Percentiles rank a stretch among this genome's conserved stretches.
These are phyloP conservation scores for Rhynchosporium agropyri DNA, from an alignment of 2,329 filamentous ascomycete genomes.

Conservation along the genomic window DNA sequence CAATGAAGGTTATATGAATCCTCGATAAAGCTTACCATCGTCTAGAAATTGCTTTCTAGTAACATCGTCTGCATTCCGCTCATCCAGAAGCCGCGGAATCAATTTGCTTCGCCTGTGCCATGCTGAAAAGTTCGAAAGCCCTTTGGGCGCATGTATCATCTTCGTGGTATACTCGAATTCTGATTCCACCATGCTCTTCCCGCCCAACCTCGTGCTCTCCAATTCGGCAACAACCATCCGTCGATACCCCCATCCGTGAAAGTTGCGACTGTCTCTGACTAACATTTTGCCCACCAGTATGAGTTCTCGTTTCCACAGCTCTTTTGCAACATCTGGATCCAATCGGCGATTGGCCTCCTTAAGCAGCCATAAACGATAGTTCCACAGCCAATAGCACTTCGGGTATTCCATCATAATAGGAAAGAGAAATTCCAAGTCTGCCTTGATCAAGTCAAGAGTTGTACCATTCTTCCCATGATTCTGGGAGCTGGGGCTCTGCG, in stretches of 20 bases:
- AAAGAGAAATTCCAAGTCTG: constrained; percentile 81
- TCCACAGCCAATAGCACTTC: constrained; percentile 99
- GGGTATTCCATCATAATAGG: constrained; percentile 83
- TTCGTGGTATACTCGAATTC: constrained; percentile 90
- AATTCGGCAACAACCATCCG: constrained; percentile 76
- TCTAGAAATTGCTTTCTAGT: constrained; percentile 72
- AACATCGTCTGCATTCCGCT: constrained; percentile 65
- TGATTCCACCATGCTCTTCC: constrained; percentile 68
- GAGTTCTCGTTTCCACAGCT: constrained; percentile 84
- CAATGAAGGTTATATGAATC: background rate
- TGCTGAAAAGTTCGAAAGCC: constrained; percentile 90
- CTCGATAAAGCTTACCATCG: constrained; percentile 52
- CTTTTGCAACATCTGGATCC: constrained; percentile 55
- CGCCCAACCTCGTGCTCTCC: constrained; percentile 59
- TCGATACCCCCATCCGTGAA: constrained; percentile 95
- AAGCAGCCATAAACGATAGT: constrained; percentile 86
- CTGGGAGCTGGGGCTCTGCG: constrained; percentile 50
- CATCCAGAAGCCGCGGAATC: constrained; percentile 73
- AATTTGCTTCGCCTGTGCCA: constrained; percentile 92
- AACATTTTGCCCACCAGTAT: constrained; percentile 87
- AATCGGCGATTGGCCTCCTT: constrained; percentile 69
- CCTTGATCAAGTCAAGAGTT: constrained; percentile 61
- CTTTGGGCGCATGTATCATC: constrained; percentile 74
- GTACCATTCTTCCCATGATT: constrained; percentile 55
- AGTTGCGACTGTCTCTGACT: constrained; percentile 82